phyloP scores from a whole-genome alignment of 2,329 filamentous ascomycete genomes.

The Arthroderma sp. region DNA sequence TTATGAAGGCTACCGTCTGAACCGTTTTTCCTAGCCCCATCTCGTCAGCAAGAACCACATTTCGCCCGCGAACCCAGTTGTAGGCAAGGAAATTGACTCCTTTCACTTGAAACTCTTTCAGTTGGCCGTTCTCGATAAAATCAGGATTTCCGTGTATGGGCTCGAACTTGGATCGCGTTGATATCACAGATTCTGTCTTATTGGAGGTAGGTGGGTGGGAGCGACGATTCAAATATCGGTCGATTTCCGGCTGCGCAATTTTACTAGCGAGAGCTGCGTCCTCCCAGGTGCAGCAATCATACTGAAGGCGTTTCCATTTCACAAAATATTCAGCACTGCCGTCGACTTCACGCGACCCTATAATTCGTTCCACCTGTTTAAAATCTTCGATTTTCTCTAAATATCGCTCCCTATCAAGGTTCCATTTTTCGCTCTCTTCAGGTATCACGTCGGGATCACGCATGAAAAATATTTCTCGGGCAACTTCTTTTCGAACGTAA shows the following conservation, averaged over 20 bases:
- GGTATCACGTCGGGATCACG: constrained; percentile 61
- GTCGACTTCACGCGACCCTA: constrained; percentile 67
- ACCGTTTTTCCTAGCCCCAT: constrained; percentile 99
- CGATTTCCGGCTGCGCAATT: constrained; percentile 77
- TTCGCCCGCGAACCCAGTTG: constrained; percentile 89
- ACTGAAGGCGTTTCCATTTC: constrained; percentile 92
- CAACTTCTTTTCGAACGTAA: constrained; percentile 74
- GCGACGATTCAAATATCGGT: constrained; percentile 75
- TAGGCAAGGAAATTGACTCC: constrained; percentile 91
- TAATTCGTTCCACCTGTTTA: constrained; percentile 84
- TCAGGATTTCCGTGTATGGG: constrained; percentile 66
- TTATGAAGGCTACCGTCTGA: constrained; percentile 92
- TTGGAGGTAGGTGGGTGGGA: constrained; percentile 71
- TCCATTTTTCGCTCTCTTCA: constrained; percentile 85
- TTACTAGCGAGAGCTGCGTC: constrained; percentile 57
- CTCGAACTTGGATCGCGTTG: constrained; percentile 59
- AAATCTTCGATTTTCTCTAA: constrained; percentile 80
- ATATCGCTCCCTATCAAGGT: constrained; percentile 84
- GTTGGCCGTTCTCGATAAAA: constrained; percentile 71
- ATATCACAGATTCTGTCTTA: constrained; percentile 58
- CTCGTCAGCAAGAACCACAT: constrained; percentile 94
- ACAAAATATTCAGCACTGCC: constrained; percentile 79
- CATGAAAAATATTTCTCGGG: constrained; percentile 64
- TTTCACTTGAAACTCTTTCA: constrained; percentile 85
- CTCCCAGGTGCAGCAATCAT: constrained; percentile 95